Conservation (phyloP, 2,329 filamentous ascomycete genomes). For the Septoria petroselini region DNA sequence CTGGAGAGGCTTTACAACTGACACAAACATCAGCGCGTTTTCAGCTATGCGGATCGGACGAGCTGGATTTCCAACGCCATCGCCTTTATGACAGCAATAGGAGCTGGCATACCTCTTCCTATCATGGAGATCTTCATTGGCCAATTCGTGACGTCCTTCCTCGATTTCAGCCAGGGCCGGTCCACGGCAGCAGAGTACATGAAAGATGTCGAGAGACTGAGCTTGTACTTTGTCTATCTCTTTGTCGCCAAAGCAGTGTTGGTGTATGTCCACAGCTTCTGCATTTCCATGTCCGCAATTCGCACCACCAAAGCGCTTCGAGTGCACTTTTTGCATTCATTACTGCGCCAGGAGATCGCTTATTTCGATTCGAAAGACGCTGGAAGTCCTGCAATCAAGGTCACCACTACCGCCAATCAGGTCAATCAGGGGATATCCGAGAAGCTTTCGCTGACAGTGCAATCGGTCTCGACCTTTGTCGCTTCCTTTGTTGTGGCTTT, state of each 20-base stretch:
- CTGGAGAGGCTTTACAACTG: not conserved
- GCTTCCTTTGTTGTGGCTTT: conserved; percentile 43
- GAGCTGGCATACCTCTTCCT: conserved; percentile 6
- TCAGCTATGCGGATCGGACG: conserved; percentile 7
- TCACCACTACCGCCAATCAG: conserved; percentile 32
- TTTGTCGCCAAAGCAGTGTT: conserved; percentile 64
- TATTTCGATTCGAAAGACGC: conserved; percentile 59
- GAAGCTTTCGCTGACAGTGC: conserved; percentile 37
- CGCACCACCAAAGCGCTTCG: conserved; percentile 51
- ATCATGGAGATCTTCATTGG: conserved; percentile 9
- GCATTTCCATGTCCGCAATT: conserved; percentile 51
- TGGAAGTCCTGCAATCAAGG: conserved; percentile 42
- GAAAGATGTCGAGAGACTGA: not conserved
- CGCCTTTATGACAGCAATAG: conserved; percentile 6
- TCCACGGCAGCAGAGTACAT: conserved; percentile 1
- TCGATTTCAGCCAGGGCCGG: not conserved
- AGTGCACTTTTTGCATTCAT: conserved; percentile 61
- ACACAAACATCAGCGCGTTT: conserved; percentile 1
- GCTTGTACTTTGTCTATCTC: conserved; percentile 51
- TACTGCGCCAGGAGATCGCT: conserved; percentile 64
- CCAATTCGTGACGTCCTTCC: conserved; percentile 4
- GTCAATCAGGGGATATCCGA: conserved; percentile 43
- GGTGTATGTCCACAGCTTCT: conserved; percentile 52
- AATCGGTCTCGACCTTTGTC: conserved; percentile 39
- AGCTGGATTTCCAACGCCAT: conserved; percentile 8